These are phyloP conservation scores for Fusarium sp. DNA, from an alignment of 2,329 filamentous ascomycete genomes.

Conservation along the genomic window DNA sequence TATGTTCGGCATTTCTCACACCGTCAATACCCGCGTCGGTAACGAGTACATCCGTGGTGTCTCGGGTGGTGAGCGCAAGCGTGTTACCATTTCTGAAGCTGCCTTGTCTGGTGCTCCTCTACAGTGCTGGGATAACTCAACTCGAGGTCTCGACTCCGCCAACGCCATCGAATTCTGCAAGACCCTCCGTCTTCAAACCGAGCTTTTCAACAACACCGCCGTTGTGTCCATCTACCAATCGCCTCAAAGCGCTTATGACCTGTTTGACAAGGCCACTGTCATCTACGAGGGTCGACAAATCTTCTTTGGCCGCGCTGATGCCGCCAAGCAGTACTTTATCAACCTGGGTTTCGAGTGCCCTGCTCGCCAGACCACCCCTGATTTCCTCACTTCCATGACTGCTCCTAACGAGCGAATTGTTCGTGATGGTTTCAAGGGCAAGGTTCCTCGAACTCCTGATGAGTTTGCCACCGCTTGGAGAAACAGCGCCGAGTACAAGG, in stretches of 20 bases:
- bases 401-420: conserved; percentile 65
- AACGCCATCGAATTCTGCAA: conserved; percentile 80
- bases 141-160: conserved; percentile 77
- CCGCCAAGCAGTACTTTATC: conserved; percentile 72
- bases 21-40: conserved; percentile 75
- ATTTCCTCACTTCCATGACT: conserved; percentile 78
- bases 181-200: conserved; percentile 73
- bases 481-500: conserved; percentile 60
- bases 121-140: conserved; percentile 78
- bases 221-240: conserved; percentile 80
- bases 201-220: conserved; percentile 72
- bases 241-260: conserved; percentile 70
- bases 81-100: conserved; percentile 71
- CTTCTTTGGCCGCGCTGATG: conserved; percentile 68
- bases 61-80: conserved; percentile 76
- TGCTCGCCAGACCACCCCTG: conserved; percentile 72
- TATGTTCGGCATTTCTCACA: conserved; percentile 78
- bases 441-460: conserved; percentile 67
- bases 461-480: conserved; percentile 70
- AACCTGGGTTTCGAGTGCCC: conserved; percentile 74
- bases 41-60: conserved; percentile 81
- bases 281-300: conserved; percentile 70
- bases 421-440: conserved; percentile 64
- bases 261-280: conserved; percentile 68
- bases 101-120: conserved; percentile 67